Evolutionary conservation across 1,284 basidiomycete genomes (phyloP), one percentile per base, ranked within the genome.

Genomic region (Cutaneotrichosporon sp.): DNA sequence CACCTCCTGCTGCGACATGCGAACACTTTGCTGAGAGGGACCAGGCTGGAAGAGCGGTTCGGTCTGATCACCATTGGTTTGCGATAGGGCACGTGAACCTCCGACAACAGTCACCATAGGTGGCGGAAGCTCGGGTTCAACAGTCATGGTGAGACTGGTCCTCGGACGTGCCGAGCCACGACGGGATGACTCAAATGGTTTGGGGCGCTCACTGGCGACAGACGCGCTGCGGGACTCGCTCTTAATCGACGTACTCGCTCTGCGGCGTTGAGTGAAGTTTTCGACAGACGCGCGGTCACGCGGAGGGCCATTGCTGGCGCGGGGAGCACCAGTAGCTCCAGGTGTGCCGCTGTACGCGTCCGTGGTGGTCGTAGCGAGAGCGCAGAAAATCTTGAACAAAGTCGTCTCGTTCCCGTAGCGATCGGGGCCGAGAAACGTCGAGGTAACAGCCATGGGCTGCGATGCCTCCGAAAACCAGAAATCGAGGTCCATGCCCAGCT

Each of bases 361-460:
- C 24, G 64, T 71, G 9, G 54, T 44, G 7, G 68, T 70, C 7
- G 74, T 75, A 4, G 74, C 72, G 35, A 75, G 72, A 9, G 66
- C 69, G 47, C 66, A 70, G 46, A 71, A 71, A 29, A 73, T 66
- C 7, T 55, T 56, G 51, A 64, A 68, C 10, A 63, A 46, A 9
- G 62, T 60, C 6, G 60, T 56, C 27, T 70, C 67, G 11, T 63
- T 62, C 35, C 58, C 54, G 17, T 37, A 48, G 14, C 41, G 41
- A 31, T 60, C 59, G 25, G 33, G 38, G 9, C 57, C 57, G 6
- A 52, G 24, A 41, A 34, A 60, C 14, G 24, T 38, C 38, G 61
- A 65, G 7, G 61, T 67, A 37, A 75, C 54, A 3, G 68, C 67
- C 22, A 75, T 59, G 17, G 74, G 74, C 56, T 75, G 72, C 2